Conservation (phyloP, 2,329 filamentous ascomycete genomes). For the Fusarium buharicum region DNA sequence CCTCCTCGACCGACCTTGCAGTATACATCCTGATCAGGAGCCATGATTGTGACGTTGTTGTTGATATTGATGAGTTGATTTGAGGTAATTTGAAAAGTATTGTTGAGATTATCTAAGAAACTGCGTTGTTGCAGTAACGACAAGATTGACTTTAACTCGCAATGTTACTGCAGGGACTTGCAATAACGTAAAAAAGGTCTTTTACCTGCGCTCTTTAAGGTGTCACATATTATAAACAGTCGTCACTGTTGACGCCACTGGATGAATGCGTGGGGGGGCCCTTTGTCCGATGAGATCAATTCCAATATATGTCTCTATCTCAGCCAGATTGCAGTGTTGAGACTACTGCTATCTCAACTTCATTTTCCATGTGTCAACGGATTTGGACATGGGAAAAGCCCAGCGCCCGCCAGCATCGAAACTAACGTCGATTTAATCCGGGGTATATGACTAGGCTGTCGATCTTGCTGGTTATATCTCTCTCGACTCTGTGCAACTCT, state of each 20-base stretch:
- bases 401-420: conserved; percentile 39
- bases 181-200: background rate
- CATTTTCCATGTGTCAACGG: conserved; percentile 45
- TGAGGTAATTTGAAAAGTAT: conserved; percentile 2
- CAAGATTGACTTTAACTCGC: background rate
- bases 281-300: conserved; percentile 3
- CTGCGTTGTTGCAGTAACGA: conserved; percentile 3
- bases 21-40: conserved; percentile 55
- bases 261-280: conserved; percentile 24
- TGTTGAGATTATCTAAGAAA: background rate
- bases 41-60: conserved; percentile 26
- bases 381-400: conserved; percentile 43
- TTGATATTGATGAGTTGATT: conserved; percentile 1
- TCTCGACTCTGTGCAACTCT: conserved; percentile 6
- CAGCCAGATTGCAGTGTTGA: conserved; percentile 14
- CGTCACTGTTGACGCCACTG: conserved; percentile 24
- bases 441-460: conserved; percentile 43
- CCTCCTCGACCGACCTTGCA: conserved; percentile 69
- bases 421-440: conserved; percentile 35
- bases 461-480: conserved; percentile 25
- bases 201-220: conserved; percentile 6
- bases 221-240: conserved; percentile 14
- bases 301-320: conserved; percentile 18
- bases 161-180: background rate
- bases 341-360: conserved; percentile 36